phyloP scores from a whole-genome alignment of 495 filamentous ascomycete species.

The Neurospora tetrasperma region DNA sequence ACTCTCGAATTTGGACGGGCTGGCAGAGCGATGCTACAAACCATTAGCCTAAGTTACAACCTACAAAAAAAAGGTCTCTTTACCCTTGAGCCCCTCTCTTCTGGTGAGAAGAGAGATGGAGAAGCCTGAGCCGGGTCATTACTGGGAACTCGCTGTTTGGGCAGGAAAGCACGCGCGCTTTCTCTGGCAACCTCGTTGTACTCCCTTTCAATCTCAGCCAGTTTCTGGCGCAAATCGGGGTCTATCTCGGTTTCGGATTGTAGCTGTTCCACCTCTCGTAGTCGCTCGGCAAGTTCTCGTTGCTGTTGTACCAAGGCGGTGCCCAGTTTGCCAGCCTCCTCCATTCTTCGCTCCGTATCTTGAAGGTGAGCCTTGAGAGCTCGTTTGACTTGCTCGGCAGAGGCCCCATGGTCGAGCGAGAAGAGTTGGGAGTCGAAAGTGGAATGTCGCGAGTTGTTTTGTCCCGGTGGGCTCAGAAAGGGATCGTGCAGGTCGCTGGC shows the following conservation, averaged over 20 bases:
- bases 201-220: constrained; percentile 82
- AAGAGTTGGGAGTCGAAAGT: constrained; percentile 71
- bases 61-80: neutral
- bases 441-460: constrained; percentile 59
- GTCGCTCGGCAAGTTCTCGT: constrained; percentile 63
- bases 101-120: constrained; percentile 42
- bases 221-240: constrained; percentile 69
- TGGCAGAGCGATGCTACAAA: constrained; percentile 49
- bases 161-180: constrained; percentile 78
- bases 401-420: constrained; percentile 61
- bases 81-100: constrained; percentile 45
- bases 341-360: constrained; percentile 82
- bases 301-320: constrained; percentile 77
- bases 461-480: constrained; percentile 35
- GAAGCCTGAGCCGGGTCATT: constrained; percentile 52
- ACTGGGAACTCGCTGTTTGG: constrained; percentile 65
- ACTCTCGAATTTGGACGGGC: constrained; percentile 70
- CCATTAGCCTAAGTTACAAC: constrained; percentile 13
- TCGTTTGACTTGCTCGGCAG: constrained; percentile 76
- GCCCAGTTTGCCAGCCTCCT: constrained; percentile 82
- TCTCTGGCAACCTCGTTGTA: constrained; percentile 92
- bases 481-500: constrained; percentile 39
- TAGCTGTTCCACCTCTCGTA: constrained; percentile 75
- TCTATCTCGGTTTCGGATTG: constrained; percentile 73
- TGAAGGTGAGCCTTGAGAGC: constrained; percentile 83